Percentiles rank a stretch among this genome's conserved stretches.
Conservation (phyloP, 345 rosid genomes). For the Sisymbrium altissimum region DNA sequence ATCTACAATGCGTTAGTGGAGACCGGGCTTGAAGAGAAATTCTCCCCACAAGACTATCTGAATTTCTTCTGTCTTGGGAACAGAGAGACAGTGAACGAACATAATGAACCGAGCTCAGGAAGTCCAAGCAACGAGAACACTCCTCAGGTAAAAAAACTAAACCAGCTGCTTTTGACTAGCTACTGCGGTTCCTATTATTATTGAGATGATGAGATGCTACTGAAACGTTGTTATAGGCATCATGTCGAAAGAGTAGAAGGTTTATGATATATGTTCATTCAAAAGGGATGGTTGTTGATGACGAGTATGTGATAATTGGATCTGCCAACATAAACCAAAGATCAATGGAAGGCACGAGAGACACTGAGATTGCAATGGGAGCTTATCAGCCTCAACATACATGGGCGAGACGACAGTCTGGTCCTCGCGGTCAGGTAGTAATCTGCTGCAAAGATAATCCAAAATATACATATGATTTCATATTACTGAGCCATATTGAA, state of each 20-base stretch:
- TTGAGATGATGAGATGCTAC: neutral
- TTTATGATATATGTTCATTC: conserved; percentile 98
- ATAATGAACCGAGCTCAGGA: conserved; percentile 4
- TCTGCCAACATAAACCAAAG: conserved; percentile 98
- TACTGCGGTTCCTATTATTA: neutral
- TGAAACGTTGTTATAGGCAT: conserved; percentile 42
- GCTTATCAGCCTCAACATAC: conserved; percentile 93
- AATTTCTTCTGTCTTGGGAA: conserved; percentile 98
- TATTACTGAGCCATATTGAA: neutral
- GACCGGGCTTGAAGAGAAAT: conserved; percentile 67
- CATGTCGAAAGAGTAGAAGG: conserved; percentile 56
- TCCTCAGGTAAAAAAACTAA: conserved; percentile 59
- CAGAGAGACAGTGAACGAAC: conserved; percentile 47
- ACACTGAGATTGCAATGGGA: conserved; percentile 98
- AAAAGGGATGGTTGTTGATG: conserved; percentile 95
- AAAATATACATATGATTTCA: neutral
- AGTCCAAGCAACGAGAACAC: conserved; percentile 47
- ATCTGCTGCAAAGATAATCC: neutral
- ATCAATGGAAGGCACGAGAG: conserved; percentile 95
- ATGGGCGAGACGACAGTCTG: conserved; percentile 58
- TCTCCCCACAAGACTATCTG: conserved; percentile 75
- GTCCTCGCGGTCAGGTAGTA: conserved; percentile 81
- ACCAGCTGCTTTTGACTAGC: neutral
- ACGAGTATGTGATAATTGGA: conserved; percentile 78
- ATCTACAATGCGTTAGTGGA: conserved; percentile 81